A percentile compares a stretch with the other conserved stretches of the same genome.
phyloP scores from a whole-genome alignment of 164 flowering plant species.

The Tetrastigma voinierianum region DNA sequence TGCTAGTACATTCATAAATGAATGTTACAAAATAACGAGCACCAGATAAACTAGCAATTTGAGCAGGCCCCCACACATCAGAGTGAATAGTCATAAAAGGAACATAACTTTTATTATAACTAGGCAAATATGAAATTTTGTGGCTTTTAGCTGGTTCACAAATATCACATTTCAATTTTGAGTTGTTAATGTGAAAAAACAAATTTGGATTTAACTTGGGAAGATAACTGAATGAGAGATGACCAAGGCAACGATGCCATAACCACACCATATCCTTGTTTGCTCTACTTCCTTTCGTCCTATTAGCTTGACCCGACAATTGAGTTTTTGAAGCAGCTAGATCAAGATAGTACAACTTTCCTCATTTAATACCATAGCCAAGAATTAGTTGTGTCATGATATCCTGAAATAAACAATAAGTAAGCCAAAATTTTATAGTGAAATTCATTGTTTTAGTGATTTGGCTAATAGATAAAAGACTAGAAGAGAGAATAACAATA shows the following conservation, averaged over 20 bases:
- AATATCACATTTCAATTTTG: constrained; percentile 6
- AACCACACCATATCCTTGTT: constrained; percentile 4
- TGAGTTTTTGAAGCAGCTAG: no score
- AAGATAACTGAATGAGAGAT: constrained; percentile 8
- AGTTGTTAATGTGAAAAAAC: neutral
- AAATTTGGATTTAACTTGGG: constrained; percentile 5
- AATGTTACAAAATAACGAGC: no score
- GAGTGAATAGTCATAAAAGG: no score
- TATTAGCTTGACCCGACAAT: neutral
- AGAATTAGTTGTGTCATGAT: neutral
- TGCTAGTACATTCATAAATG: no score
- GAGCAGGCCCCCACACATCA: no score
- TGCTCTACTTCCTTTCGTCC: neutral
- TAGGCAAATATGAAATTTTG: no score
- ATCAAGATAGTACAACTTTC: constrained; percentile 7
- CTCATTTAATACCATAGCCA: constrained; percentile 10
- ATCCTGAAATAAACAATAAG: neutral
- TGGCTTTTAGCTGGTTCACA: no score
- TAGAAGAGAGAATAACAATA: neutral
- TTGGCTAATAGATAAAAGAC: constrained; percentile 7
- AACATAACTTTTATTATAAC: no score
- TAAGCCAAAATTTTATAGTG: constrained; percentile 1
- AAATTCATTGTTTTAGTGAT: neutral
- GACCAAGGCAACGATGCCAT: constrained; percentile 8
- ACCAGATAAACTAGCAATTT: no score